Percentiles rank a stretch among this genome's conserved stretches.
These are phyloP conservation scores for Rhynchosporium agropyri DNA, from an alignment of 2,329 filamentous ascomycete genomes.

Conservation along the genomic window DNA sequence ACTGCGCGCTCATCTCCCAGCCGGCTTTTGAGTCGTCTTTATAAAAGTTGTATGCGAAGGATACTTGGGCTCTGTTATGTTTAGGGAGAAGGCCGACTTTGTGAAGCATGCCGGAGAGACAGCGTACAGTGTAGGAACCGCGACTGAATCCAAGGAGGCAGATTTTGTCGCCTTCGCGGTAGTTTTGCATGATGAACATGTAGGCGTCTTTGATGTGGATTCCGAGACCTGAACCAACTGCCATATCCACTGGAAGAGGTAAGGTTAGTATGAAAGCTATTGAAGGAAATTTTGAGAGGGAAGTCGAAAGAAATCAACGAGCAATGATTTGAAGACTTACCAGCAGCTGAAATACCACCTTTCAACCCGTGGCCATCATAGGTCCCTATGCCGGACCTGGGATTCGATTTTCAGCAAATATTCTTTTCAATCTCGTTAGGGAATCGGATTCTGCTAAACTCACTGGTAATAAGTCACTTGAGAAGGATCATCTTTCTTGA, in stretches of 20 bases:
- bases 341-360: slow-evolving; percentile 45
- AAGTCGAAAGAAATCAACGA: neutral
- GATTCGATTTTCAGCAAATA: slow-evolving; percentile 31
- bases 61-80: slow-evolving; percentile 62
- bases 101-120: slow-evolving; percentile 49
- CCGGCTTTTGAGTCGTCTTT: slow-evolving; percentile 46
- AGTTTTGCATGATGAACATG: slow-evolving; percentile 53
- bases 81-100: slow-evolving; percentile 46
- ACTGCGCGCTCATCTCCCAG: slow-evolving; percentile 47
- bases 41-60: slow-evolving; percentile 50
- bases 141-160: slow-evolving; percentile 53
- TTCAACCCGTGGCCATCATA: slow-evolving; percentile 46
- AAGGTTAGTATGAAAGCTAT: neutral
- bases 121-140: slow-evolving; percentile 54
- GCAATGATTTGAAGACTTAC: slow-evolving; percentile 32
- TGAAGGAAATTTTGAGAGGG: neutral
- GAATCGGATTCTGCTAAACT: neutral
- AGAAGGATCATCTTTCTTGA: slow-evolving; percentile 47
- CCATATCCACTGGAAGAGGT: slow-evolving; percentile 43
- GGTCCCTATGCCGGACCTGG: slow-evolving; percentile 51
- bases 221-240: slow-evolving; percentile 48
- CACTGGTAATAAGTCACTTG: slow-evolving; percentile 20
- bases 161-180: slow-evolving; percentile 50
- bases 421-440: too few relatives aligned
- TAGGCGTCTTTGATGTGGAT: slow-evolving; percentile 47